Conservation (phyloP, 176 grass and related monocot genomes). For the Oryza longistaminata region DNA sequence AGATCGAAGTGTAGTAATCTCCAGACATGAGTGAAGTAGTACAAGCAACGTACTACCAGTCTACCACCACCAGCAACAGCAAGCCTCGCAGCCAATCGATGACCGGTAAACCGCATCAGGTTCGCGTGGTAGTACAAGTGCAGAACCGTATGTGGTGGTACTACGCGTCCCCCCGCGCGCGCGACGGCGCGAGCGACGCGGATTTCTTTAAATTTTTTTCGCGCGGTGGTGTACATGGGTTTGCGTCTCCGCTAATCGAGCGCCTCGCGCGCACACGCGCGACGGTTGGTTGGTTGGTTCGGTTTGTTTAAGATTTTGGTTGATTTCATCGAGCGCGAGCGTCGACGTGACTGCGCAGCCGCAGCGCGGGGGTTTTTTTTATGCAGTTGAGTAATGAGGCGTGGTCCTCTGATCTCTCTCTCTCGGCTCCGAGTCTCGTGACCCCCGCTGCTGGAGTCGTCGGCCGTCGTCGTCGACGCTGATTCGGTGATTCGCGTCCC, state of each 20-base stretch:
- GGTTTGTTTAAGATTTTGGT: no score
- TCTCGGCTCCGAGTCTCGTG: background rate
- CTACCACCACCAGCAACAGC: no score
- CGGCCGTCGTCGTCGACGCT: background rate
- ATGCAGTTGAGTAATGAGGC: background rate
- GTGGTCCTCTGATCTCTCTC: background rate
- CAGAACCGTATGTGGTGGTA: background rate
- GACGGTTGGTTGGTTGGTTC: no score
- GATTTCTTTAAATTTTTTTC: no score
- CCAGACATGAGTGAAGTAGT: background rate
- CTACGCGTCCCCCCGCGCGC: no score
- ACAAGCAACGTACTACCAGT: background rate
- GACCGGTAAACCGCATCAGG: background rate
- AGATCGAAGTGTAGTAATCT: background rate
- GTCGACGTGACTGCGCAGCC: background rate
- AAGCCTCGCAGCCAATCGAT: background rate
- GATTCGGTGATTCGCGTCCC: background rate
- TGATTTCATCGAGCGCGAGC: background rate
- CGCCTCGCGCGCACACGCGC: no score
- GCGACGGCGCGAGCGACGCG: background rate
- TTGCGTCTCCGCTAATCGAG: no score
- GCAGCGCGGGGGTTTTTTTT: background rate
- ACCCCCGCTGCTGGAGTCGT: background rate
- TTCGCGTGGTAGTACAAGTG: background rate
- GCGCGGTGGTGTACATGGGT: no score